Evolutionary conservation across 495 filamentous ascomycete species (phyloP).

Genomic region (Trichoderma parareesei): DNA sequence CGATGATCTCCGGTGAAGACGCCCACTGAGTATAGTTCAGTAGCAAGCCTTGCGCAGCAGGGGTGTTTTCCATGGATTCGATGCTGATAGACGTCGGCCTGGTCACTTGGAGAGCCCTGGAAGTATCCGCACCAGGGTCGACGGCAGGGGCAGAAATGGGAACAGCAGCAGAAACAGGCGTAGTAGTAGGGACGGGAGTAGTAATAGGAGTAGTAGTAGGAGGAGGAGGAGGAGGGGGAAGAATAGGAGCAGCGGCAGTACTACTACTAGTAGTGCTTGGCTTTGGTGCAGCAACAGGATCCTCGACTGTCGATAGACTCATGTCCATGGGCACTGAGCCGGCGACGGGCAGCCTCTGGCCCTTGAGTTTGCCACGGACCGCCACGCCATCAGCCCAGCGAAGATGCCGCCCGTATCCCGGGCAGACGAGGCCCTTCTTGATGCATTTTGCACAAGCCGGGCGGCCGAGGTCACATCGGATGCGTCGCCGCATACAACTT

Average conservation of each 20-base stretch:
- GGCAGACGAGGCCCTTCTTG: background rate
- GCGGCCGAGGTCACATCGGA: constrained; percentile 1
- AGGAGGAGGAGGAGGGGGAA: background rate
- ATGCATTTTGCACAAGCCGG: constrained; percentile 7
- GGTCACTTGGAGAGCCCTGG: background rate
- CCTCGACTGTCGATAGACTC: background rate
- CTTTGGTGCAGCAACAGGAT: background rate
- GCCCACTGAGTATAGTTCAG: background rate
- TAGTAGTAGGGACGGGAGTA: no score
- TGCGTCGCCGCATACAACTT: constrained; percentile 5
- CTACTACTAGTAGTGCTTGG: no score
- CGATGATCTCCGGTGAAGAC: constrained; percentile 2
- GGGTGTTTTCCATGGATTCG: background rate
- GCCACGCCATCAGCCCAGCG: constrained; percentile 8
- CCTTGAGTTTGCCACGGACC: background rate
- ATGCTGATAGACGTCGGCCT: background rate
- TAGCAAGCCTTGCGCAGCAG: background rate
- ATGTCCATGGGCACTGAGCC: constrained; percentile 1
- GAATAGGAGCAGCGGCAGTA: no score
- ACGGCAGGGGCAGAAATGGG: background rate
- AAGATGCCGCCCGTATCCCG: background rate
- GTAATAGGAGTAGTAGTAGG: no score
- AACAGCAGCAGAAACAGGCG: no score
- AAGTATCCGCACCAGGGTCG: background rate
- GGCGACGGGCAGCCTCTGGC: background rate